Conservation (phyloP, 2,329 filamentous ascomycete species). For the Botrytis fabae region DNA sequence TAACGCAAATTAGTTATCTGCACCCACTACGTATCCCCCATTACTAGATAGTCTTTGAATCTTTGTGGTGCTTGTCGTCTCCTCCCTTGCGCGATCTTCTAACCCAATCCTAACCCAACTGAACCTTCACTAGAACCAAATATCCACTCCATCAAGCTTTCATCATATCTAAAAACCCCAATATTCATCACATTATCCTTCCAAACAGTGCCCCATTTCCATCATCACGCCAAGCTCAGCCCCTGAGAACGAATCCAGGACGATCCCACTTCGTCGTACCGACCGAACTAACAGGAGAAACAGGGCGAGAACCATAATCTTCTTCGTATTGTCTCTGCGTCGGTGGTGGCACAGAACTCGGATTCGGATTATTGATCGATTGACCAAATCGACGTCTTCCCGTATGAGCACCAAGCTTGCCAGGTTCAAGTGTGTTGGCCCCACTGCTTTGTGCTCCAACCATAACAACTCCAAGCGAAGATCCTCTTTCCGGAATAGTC, state of each 20-base stretch:
- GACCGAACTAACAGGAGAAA: neutral
- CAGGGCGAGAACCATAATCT: neutral
- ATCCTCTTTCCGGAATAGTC: neutral
- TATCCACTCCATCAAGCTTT: neutral
- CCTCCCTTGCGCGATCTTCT: neutral
- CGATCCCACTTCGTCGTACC: neutral
- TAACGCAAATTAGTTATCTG: neutral
- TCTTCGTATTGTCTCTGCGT: neutral
- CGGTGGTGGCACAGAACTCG: neutral
- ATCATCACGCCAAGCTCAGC: neutral
- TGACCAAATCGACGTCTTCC: neutral
- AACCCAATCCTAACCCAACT: neutral
- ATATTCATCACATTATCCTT: neutral
- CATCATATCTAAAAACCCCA: neutral
- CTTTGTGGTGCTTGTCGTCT: neutral
- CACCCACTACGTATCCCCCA: accelerated
- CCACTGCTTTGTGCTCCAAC: neutral
- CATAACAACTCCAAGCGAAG: neutral
- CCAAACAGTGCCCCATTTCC: neutral
- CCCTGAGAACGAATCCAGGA: neutral
- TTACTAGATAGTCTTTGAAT: neutral
- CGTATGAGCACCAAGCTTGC: neutral
- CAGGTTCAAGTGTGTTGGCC: neutral
- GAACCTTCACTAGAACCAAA: neutral
- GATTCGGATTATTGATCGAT: neutral